Evolutionary conservation across 768 basidiomycete genomes (phyloP).

Genomic region (Leccinum sublutescens): DNA sequence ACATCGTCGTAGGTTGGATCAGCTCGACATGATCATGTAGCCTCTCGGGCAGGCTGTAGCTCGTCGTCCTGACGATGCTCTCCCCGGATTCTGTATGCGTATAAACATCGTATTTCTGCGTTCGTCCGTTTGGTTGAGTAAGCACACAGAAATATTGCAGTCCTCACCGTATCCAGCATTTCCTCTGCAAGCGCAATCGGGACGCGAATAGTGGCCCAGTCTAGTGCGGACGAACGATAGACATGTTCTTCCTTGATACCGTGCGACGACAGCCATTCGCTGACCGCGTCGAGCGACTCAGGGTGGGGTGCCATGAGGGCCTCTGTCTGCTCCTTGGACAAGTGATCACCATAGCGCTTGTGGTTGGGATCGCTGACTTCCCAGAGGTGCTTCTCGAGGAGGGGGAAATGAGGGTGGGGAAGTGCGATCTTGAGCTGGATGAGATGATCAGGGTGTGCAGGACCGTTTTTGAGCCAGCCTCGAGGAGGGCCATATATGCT

Average conservation of each 20-base stretch:
- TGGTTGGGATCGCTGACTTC: constrained; percentile 61
- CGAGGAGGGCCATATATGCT: constrained; percentile 41
- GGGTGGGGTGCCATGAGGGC: constrained; percentile 56
- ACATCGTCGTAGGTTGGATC: constrained; percentile 72
- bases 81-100: constrained; percentile 52
- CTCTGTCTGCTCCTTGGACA: constrained; percentile 68
- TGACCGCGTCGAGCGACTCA: constrained; percentile 51
- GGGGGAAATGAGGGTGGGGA: constrained; percentile 48
- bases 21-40: constrained; percentile 63
- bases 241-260: constrained; percentile 50
- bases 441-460: constrained; percentile 44
- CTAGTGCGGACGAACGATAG: constrained; percentile 58
- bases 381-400: constrained; percentile 50
- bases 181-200: constrained; percentile 60
- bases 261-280: constrained; percentile 59
- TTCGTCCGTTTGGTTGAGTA: background rate
- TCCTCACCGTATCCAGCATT: constrained; percentile 66
- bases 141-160: background rate
- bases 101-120: constrained; percentile 63
- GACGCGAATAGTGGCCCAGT: constrained; percentile 64
- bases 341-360: constrained; percentile 50
- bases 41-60: constrained; percentile 61
- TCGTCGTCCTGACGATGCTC: constrained; percentile 60
- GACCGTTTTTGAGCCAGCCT: constrained; percentile 46
- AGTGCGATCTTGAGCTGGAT: constrained; percentile 59